Conservation (phyloP, 164 flowering plant genomes). For the Vitis amurensis region DNA sequence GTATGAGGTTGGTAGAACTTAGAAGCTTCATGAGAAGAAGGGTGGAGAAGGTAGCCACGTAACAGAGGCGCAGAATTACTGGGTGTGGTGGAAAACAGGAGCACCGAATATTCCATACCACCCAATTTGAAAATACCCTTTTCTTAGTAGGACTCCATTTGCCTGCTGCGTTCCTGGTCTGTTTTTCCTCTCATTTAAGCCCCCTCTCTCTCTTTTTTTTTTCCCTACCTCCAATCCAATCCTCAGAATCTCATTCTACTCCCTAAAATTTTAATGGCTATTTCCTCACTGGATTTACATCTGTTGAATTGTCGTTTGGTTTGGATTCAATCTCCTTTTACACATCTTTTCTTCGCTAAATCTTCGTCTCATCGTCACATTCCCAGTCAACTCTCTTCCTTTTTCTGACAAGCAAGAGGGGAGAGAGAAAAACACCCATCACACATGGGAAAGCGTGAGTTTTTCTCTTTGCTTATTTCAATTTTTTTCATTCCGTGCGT, state of each 20-base stretch:
- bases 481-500: neutral
- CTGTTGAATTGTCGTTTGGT: conserved; percentile 1
- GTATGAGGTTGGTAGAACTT: too few species aligned
- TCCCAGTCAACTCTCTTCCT: conserved; percentile 14
- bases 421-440: neutral
- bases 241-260: too few species aligned
- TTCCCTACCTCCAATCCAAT: neutral
- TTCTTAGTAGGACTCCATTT: neutral
- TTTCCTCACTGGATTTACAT: conserved; percentile 8
- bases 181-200: neutral
- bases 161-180: neutral
- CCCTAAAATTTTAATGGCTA: conserved; percentile 31
- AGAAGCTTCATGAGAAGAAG: too few species aligned
- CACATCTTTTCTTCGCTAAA: conserved; percentile 12
- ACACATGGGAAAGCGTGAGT: conserved; percentile 49
- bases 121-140: conserved; percentile 5
- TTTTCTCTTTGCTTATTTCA: neutral
- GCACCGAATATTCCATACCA: conserved; percentile 18
- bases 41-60: too few species aligned
- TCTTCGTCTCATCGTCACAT: conserved; percentile 15
- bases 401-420: conserved; percentile 13
- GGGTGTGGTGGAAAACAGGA: too few species aligned
- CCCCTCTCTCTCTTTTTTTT: neutral
- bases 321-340: conserved; percentile 8
- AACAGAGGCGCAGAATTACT: too few species aligned